Base-by-base conservation (phyloP, 352 stramenopile genomes). In the Globisporangium uncinulatum region DNA sequence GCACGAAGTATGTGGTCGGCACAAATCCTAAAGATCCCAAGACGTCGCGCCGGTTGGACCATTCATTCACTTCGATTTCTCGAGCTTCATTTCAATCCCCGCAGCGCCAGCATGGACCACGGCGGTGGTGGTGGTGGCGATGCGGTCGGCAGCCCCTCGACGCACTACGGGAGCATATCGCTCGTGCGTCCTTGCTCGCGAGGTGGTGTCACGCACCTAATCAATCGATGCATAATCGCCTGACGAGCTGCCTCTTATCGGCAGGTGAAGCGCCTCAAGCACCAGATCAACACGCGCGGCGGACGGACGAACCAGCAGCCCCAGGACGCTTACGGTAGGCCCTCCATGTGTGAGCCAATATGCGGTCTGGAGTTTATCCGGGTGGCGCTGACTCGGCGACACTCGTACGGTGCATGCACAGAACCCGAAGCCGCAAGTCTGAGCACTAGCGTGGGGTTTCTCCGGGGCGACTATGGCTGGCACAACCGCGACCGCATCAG, bases 401-500 rank as follows among this genome's bases (percentile, higher is more conserved):
- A 13, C 42, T 51, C 36, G 19, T 1, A 3, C 0, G 41, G 29
- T 39, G 37, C 19, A 4, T 10, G 4, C 17, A 10, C 42, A 80
- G 71, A 76, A 42, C 50, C 68, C 13, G 56, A 70, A 36, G 67
- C 63, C 43, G 59, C 56, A 46, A 52, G 50, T 50, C 32, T 78
- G 48, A 67, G 45, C 49, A 74, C 71, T 13, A 69, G 67, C 29
- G 34, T 75, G 39, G 54, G 58, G 15, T 72, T 70, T 42, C 47
- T 78, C 17, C 53, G 50, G 15, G 69, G 63, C 10, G 57, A 66
- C 36, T 65, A 48, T 20, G 54, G 54, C 20, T 67, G 65, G 55
- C 57, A 57, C 47, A 76, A 63, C 29, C 71, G 69, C 36, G 69
- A 78, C 34, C 69, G 71, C 34, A 76, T 80, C 56, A 80, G 71